Base-by-base conservation (phyloP, 768 basidiomycete genomes). In the Amanita pallidorosea region DNA sequence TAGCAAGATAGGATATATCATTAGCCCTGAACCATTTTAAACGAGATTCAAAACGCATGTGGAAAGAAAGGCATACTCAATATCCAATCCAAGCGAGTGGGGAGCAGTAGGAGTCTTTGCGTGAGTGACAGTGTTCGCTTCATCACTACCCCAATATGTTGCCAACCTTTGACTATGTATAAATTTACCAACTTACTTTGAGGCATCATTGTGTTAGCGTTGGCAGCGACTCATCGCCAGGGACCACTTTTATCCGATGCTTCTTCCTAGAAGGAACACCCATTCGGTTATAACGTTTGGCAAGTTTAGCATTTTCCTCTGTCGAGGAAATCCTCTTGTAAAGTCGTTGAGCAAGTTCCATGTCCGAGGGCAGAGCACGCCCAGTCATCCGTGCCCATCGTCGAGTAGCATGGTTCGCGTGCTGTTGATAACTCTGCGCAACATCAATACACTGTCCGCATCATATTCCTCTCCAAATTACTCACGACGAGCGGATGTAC, bases 321-420 rank as follows among this genome's bases (percentile, higher is more conserved):
- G 72, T 54, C 15, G 72, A 52, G 49, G 70, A 65, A 52, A 79
- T 54, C 40, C 79, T 76, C 60, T 74, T 78, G 51, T 68, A 63
- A 47, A 81, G 60, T 52, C 69, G 72, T 18, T 63, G 65, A 35
- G 67, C 63, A 47, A 86, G 72, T 13, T 72, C 68, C 22, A 68
- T 67, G 12, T 67, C 67, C 18, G 75, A 69, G 5, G 81, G 82
- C 7, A 60, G 71, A 18, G 66, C 65, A 35, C 74, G 76, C 12
- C 83, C 79, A 4, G 77, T 77, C 80, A 88, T 84, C 45, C 74
- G 79, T 7, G 85, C 83, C 46, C 80, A 72, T 47, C 86, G 83
- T 51, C 71, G 73, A 49, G 76, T 66, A 47, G 74, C 71, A 45
- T 78, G 80, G 63, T 87, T 88, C 54, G 84, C 75, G 58, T 81